Percentiles rank a stretch among this genome's conserved stretches.
Conservation (phyloP, 2,329 filamentous ascomycete species). For the Alternaria brassicicola region DNA sequence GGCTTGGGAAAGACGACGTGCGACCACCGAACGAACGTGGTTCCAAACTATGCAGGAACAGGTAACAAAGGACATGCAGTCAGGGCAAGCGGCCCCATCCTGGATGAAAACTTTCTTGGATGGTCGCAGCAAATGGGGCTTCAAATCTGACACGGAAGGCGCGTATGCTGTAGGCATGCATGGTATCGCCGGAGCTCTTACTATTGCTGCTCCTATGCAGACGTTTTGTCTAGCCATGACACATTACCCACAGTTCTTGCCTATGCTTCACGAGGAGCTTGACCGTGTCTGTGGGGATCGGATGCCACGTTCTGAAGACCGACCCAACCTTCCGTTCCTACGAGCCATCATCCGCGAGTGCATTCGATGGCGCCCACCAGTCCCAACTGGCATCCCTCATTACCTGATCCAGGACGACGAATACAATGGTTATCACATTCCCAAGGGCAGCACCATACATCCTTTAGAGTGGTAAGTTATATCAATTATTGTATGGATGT, state of each 20-base stretch:
- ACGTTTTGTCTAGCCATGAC: conserved; percentile 56
- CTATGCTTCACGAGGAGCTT: conserved; percentile 50
- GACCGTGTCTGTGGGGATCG: conserved; percentile 50
- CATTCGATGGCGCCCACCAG: conserved; percentile 54
- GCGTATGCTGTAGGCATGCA: conserved; percentile 57
- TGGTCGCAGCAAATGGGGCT: conserved; percentile 48
- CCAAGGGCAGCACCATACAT: conserved; percentile 58
- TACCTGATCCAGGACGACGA: conserved; percentile 60
- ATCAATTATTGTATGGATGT: not conserved
- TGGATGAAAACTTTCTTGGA: conserved; percentile 55
- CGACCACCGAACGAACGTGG: conserved; percentile 52
- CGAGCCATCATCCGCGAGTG: conserved; percentile 49
- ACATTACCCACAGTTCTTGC: conserved; percentile 52
- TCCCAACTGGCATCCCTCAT: conserved; percentile 60
- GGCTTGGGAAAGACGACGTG: conserved; percentile 53
- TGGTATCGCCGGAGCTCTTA: conserved; percentile 55
- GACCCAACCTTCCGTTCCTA: conserved; percentile 49
- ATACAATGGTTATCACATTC: conserved; percentile 64
- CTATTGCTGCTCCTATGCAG: conserved; percentile 56
- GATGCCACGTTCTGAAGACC: conserved; percentile 45
- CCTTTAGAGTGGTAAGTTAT: conserved; percentile 51
- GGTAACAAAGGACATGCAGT: conserved; percentile 45
- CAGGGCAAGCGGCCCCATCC: conserved; percentile 45
- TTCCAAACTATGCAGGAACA: conserved; percentile 54
- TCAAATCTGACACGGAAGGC: conserved; percentile 53